phyloP scores from a whole-genome alignment of 768 basidiomycete species.

The Lentinus brumalis region DNA sequence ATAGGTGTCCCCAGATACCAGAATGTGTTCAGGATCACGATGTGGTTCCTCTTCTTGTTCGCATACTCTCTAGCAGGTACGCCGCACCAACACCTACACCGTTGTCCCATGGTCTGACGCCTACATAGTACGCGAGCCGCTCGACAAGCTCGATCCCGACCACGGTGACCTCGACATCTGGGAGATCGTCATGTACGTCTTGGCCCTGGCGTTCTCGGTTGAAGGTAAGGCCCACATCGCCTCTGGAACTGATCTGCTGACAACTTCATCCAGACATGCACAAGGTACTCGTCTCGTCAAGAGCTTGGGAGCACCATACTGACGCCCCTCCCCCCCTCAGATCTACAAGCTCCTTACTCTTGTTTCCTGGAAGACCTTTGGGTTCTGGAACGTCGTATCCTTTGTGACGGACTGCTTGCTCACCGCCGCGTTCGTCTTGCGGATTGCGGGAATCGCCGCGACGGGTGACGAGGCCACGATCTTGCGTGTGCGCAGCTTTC shows the following conservation, averaged over 20 bases:
- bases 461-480: constrained; percentile 38
- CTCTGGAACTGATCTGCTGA: background rate
- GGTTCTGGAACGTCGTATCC: constrained; percentile 75
- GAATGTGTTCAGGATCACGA: constrained; percentile 73
- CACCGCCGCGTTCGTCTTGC: constrained; percentile 70
- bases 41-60: constrained; percentile 79
- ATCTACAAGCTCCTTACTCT: constrained; percentile 71
- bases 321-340: constrained; percentile 43
- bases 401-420: constrained; percentile 76
- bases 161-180: constrained; percentile 66
- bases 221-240: constrained; percentile 58
- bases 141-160: constrained; percentile 65
- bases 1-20: constrained; percentile 90
- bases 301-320: background rate
- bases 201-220: constrained; percentile 74
- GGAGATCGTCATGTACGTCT: constrained; percentile 78
- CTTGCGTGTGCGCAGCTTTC: constrained; percentile 73
- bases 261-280: constrained; percentile 43
- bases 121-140: constrained; percentile 67
- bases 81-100: constrained; percentile 18
- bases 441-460: constrained; percentile 55
- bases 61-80: constrained; percentile 84
- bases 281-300: constrained; percentile 41
- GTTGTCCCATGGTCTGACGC: background rate
- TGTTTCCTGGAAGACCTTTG: constrained; percentile 79